A percentile compares a stretch with the other conserved stretches of the same genome.
Conservation (phyloP, 169 alveolate genomes). For the Plasmodium falciparum region DNA sequence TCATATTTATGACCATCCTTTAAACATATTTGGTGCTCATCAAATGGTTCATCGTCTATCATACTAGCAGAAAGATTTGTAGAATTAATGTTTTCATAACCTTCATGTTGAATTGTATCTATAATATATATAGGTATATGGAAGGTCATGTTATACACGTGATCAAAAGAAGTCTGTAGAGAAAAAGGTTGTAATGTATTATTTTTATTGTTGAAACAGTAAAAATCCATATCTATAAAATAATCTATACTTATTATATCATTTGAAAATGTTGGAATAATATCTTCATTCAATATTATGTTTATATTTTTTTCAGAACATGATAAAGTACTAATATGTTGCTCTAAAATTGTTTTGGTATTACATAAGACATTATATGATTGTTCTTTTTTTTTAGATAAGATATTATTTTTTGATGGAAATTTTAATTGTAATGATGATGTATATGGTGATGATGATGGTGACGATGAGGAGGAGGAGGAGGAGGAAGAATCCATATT, state of each 20-base stretch:
- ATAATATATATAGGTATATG: slow-evolving; percentile 25
- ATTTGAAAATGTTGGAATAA: slow-evolving; percentile 20
- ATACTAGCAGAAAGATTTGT: too few species aligned
- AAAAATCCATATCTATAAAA: slow-evolving; percentile 31
- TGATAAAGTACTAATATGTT: slow-evolving; percentile 9
- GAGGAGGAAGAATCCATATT: background rate
- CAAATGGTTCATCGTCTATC: background rate
- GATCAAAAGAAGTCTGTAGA: background rate
- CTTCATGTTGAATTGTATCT: background rate
- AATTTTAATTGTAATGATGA: background rate
- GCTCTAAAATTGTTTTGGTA: slow-evolving; percentile 5
- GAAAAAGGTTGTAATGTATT: background rate
- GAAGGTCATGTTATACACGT: slow-evolving; percentile 10
- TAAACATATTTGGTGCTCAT: background rate
- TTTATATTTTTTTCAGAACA: slow-evolving; percentile 29
- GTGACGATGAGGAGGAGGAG: background rate
- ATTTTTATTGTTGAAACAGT: slow-evolving; percentile 5
- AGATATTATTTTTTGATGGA: background rate
- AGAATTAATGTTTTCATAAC: too few species aligned
- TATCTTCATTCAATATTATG: slow-evolving; percentile 15
- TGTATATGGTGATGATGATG: too few species aligned
- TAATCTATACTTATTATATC: slow-evolving; percentile 16
- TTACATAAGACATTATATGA: background rate
- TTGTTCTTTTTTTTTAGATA: background rate
- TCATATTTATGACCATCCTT: slow-evolving; percentile 10